These are phyloP conservation scores for Solanum gandarillasii DNA, from an alignment of 257 asterid species.

Conservation along the genomic window DNA sequence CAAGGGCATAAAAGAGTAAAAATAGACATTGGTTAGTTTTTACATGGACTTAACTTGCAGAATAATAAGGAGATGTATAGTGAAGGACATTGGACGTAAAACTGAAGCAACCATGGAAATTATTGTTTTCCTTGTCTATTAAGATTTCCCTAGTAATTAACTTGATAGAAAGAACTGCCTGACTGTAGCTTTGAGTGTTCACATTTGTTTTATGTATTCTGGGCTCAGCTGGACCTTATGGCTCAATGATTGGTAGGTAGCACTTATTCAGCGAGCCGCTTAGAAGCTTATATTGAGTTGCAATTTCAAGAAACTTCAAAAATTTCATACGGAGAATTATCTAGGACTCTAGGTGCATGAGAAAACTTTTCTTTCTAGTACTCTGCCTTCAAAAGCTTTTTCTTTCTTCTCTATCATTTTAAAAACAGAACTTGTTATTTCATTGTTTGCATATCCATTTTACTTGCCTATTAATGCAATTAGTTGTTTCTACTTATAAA, in stretches of 20 bases:
- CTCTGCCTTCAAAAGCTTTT: not conserved
- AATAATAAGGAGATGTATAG: not conserved
- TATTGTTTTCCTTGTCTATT: not conserved
- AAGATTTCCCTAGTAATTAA: not conserved
- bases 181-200: not conserved
- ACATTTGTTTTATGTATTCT: not conserved
- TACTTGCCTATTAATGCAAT: not conserved
- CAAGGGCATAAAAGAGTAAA: not conserved
- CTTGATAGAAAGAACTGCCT: not conserved
- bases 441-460: not conserved
- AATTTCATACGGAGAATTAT: not conserved
- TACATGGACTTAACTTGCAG: not conserved
- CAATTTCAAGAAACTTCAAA: not conserved
- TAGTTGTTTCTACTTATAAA: constrained; percentile 2
- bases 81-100: not conserved
- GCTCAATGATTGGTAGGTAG: not conserved
- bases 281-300: not conserved
- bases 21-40: not conserved
- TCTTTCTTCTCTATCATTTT: not conserved
- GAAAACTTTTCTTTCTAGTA: not conserved
- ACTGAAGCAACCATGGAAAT: not conserved
- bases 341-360: not conserved
- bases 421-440: not conserved
- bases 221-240: not conserved
- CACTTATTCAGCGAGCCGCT: not conserved